A percentile compares a stretch with the other conserved stretches of the same genome.
Evolutionary conservation across 2,329 filamentous ascomycete species (phyloP).

Genomic region (Xylaria sp.): DNA sequence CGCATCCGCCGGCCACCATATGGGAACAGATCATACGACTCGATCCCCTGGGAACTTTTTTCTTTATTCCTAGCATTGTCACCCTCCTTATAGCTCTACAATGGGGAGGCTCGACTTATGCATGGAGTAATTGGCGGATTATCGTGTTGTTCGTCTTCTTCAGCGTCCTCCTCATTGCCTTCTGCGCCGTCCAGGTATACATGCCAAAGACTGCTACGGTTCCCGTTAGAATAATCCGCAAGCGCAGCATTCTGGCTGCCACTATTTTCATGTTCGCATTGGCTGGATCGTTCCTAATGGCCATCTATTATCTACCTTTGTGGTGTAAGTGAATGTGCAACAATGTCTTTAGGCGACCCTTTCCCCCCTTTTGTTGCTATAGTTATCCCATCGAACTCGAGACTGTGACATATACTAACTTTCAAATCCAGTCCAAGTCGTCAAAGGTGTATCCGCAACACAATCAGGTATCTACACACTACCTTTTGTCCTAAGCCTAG

Average conservation of each 20-base stretch:
- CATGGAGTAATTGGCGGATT: slow-evolving; percentile 64
- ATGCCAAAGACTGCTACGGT: slow-evolving; percentile 68
- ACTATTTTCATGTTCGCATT: slow-evolving; percentile 48
- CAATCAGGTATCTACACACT: slow-evolving; percentile 68
- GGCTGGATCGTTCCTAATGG: slow-evolving; percentile 62
- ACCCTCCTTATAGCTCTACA: slow-evolving; percentile 71
- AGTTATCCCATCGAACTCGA: background rate
- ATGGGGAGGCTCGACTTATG: slow-evolving; percentile 65
- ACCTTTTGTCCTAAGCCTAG: slow-evolving; percentile 66
- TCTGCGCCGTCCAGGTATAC: slow-evolving; percentile 63
- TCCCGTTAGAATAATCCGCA: slow-evolving; percentile 64
- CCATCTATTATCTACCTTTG: slow-evolving; percentile 65
- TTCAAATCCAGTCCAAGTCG: slow-evolving; percentile 60
- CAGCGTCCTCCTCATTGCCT: slow-evolving; percentile 58
- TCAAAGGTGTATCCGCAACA: slow-evolving; percentile 62
- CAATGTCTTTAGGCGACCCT: background rate
- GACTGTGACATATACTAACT: slow-evolving; percentile 34
- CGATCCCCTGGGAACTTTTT: slow-evolving; percentile 68
- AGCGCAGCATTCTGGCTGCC: slow-evolving; percentile 65
- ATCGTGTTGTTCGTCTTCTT: slow-evolving; percentile 66
- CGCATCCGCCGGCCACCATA: slow-evolving; percentile 42
- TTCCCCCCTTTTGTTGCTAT: background rate
- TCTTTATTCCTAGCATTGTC: slow-evolving; percentile 69
- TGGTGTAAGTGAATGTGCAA: slow-evolving; percentile 56
- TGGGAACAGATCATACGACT: slow-evolving; percentile 59